These are phyloP conservation scores for Mortierella polycephala DNA, from an alignment of 371 early-diverging fungal species.

Conservation along the genomic window DNA sequence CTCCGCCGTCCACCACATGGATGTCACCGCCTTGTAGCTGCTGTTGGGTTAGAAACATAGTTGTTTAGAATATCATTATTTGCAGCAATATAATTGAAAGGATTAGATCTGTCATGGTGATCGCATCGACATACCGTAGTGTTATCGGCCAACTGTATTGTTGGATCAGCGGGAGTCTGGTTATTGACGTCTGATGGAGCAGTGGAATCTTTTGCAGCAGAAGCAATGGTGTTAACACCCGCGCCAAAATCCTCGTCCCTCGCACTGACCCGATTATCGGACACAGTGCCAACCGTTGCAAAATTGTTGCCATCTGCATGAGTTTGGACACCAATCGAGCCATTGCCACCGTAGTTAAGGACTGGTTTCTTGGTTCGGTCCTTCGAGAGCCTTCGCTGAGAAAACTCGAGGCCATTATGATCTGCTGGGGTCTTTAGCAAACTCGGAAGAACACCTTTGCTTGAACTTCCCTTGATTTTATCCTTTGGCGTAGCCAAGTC, in stretches of 20 bases:
- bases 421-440: neutral
- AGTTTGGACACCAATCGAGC: neutral
- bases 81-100: too few relatives aligned
- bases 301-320: neutral
- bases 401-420: constrained; percentile 32
- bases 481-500: neutral
- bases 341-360: too few relatives aligned
- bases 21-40: neutral
- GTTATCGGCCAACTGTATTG: too few relatives aligned
- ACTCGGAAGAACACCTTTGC: neutral
- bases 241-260: neutral
- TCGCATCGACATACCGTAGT: too few relatives aligned
- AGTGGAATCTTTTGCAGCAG: neutral
- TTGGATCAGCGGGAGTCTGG: neutral
- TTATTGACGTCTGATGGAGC: neutral
- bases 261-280: neutral
- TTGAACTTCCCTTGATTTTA: neutral
- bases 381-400: constrained; percentile 13
- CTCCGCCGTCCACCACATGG: too few relatives aligned
- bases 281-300: neutral
- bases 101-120: too few relatives aligned
- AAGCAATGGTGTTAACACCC: neutral
- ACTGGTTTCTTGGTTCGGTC: neutral
- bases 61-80: neutral
- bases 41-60: neutral